Base-by-base conservation (phyloP, 176 grass and related monocot species). In the Hyparrhenia diplandra region DNA sequence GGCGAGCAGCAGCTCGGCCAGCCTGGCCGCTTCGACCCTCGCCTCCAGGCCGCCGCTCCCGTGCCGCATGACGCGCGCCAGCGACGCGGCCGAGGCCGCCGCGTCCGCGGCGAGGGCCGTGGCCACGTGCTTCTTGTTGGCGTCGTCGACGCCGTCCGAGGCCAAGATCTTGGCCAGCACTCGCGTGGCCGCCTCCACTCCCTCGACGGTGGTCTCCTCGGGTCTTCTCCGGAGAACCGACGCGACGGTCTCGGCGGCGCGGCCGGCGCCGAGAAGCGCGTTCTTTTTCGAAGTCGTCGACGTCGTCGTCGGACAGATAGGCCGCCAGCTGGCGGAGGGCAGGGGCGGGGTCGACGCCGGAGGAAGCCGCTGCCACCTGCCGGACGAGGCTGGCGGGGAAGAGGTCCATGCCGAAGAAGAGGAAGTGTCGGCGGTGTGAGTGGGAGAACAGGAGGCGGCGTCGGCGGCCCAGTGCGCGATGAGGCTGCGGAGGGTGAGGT, bases 211-310 rank as follows among this genome's bases (percentile, higher is more conserved):
- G 39, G 84, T 0, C 0, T 87, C 43, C 18, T 58, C 79, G 1
- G 45, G 41, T 52, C 74, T 86, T 75, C 80, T 69, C 23, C 78
- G 77, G 8, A 99, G 78, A 5, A 92, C 69, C 18, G 85, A 87
- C 12, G 87, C 80, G 23, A 99, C 64, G 2, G 78, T 77, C 54
- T 90, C 76, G 21, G 87, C 80, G 32, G 86, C 86, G 78, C 67
- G 58, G 30, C 84, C 90, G 39, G 87, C 81, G 77, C 78, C 74
- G 4, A 93, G 55, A 0, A 99, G 80, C 73, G 79, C 73, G 58
- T 95, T 93, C 85, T 91, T 99, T n/a, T n/a, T 90, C 90, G 67
- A 95, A 95, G 18, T 98, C 96, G 20, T 95, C 92, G 7, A 91
- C 76, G 49, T 99, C 87, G 31, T 91, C 90, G 41, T 89, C 84